These are phyloP conservation scores for Trichoderma cornu-damae DNA, from an alignment of 2,329 filamentous ascomycete species.

Conservation along the genomic window DNA sequence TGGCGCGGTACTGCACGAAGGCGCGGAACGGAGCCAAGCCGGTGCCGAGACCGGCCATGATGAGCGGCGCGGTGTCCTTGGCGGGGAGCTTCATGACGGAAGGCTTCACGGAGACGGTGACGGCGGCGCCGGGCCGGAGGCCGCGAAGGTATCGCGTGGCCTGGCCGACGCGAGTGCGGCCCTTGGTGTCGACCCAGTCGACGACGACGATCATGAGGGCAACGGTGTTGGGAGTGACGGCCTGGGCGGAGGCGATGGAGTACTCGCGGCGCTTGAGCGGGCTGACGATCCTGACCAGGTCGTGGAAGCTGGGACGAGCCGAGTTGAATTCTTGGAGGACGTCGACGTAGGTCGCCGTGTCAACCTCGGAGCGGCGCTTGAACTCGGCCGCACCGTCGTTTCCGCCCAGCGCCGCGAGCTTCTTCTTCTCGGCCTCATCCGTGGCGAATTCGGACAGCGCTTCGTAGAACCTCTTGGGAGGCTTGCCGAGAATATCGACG, in stretches of 20 bases:
- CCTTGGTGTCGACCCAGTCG: constrained; percentile 84
- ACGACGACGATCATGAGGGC: constrained; percentile 96
- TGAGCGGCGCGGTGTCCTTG: constrained; percentile 82
- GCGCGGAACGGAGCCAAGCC: constrained; percentile 98
- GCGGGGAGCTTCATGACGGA: constrained; percentile 98
- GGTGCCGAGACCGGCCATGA: constrained; percentile 98
- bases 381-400: constrained; percentile 82
- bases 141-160: constrained; percentile 83
- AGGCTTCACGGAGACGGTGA: constrained; percentile 93
- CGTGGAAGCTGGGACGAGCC: constrained; percentile 80
- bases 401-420: constrained; percentile 69
- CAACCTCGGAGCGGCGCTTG: constrained; percentile 85
- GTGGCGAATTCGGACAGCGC: constrained; percentile 77
- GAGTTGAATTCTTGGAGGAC: constrained; percentile 85
- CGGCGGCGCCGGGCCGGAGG: constrained; percentile 67
- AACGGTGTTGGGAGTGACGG: constrained; percentile 84
- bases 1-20: constrained; percentile 95
- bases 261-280: constrained; percentile 97
- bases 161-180: constrained; percentile 86
- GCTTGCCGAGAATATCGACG: constrained; percentile 92
- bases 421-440: constrained; percentile 75
- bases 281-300: constrained; percentile 79
- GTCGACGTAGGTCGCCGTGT: constrained; percentile 87
- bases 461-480: constrained; percentile 98
- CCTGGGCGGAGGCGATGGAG: constrained; percentile 96